A percentile compares a stretch with the other conserved stretches of the same genome.
Conservation (phyloP, 108 stramenopile genomes). For the Seminavis robusta region DNA sequence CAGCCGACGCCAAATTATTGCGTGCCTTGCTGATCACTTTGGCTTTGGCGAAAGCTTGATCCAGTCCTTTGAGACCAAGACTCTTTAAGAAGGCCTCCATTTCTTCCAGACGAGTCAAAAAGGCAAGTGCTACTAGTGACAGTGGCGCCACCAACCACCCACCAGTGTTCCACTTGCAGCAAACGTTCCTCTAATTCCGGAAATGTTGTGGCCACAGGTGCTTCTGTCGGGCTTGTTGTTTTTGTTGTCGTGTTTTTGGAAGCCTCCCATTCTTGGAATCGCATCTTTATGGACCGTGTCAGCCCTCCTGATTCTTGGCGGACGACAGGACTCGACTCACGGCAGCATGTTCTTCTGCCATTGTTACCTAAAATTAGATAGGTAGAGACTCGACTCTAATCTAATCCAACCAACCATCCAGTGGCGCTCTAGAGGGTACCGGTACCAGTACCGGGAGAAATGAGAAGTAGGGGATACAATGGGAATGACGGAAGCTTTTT, state of each 20-base stretch:
- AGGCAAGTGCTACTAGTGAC: slow-evolving; percentile 9
- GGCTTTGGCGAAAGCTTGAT: slow-evolving; percentile 42
- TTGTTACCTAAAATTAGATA: too few species aligned
- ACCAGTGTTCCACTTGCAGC: slow-evolving; percentile 32
- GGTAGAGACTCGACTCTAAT: too few species aligned
- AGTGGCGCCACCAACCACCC: slow-evolving; percentile 15
- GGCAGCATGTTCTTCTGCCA: slow-evolving; percentile 28
- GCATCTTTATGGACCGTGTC: slow-evolving; percentile 29
- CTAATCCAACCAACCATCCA: too few species aligned
- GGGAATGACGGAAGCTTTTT: too few species aligned
- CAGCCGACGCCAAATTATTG: slow-evolving; percentile 33
- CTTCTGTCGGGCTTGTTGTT: background rate
- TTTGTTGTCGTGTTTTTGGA: background rate
- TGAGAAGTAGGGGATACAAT: too few species aligned
- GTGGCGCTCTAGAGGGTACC: too few species aligned
- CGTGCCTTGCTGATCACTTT: slow-evolving; percentile 65
- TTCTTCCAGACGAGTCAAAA: slow-evolving; percentile 42
- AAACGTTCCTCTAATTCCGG: slow-evolving; percentile 32
- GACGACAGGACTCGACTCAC: slow-evolving; percentile 12
- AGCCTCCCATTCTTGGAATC: slow-evolving; percentile 6
- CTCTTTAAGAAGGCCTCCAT: slow-evolving; percentile 30
- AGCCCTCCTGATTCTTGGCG: slow-evolving; percentile 28
- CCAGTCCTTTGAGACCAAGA: slow-evolving; percentile 31
- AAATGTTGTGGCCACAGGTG: background rate
- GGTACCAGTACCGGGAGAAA: too few species aligned